A percentile compares a stretch with the other conserved stretches of the same genome.
Conservation (phyloP, 768 basidiomycete genomes). For the Mycena chlorophos region DNA sequence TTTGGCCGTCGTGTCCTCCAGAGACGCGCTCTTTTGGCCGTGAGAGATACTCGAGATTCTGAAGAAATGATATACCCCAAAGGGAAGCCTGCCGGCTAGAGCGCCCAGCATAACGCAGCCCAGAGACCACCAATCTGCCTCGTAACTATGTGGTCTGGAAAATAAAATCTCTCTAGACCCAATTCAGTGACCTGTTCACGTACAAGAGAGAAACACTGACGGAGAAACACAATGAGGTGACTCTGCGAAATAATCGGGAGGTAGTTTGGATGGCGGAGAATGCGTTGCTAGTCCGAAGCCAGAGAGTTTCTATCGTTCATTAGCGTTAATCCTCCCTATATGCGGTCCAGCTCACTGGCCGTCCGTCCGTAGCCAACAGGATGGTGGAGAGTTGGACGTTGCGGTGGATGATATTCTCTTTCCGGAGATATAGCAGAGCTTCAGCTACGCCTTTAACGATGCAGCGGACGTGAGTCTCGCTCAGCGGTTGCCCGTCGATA, state of each 20-base stretch:
- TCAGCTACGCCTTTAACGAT: constrained; percentile 41
- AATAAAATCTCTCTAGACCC: constrained; percentile 40
- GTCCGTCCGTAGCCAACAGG: constrained; percentile 39
- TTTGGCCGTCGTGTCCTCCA: constrained; percentile 24
- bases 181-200: not conserved
- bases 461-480: constrained; percentile 38
- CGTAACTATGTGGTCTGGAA: constrained; percentile 33
- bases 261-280: constrained; percentile 26
- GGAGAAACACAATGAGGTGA: constrained; percentile 40
- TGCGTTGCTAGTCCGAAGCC: constrained; percentile 40
- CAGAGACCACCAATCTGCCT: constrained; percentile 49
- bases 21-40: constrained; percentile 20
- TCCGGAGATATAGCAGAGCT: constrained; percentile 45
- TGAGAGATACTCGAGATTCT: not conserved
- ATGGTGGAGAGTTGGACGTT: constrained; percentile 42
- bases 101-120: constrained; percentile 43
- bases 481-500: constrained; percentile 27
- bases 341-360: constrained; percentile 20
- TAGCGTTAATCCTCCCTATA: not conserved
- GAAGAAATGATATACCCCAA: constrained; percentile 26
- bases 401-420: constrained; percentile 44
- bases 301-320: constrained; percentile 45
- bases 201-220: constrained; percentile 28
- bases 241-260: constrained; percentile 21
- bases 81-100: constrained; percentile 35